Percentiles rank a stretch among this genome's conserved stretches.
Evolutionary conservation across 768 basidiomycete species (phyloP).

Genomic region (Podaxis sp.): DNA sequence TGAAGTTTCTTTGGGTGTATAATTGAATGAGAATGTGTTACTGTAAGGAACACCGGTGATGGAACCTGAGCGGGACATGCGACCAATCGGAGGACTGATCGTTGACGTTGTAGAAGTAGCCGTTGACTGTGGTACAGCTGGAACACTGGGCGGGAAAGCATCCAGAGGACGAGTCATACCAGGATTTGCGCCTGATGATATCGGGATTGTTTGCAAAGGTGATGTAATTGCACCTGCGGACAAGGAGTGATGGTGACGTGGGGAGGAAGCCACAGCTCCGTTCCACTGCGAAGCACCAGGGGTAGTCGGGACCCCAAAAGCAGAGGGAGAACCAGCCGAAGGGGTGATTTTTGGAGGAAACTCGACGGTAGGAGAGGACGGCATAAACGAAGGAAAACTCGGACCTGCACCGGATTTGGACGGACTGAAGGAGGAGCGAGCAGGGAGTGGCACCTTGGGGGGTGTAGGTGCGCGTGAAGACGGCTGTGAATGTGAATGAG

Average conservation of each 20-base stretch:
- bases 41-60: constrained; percentile 39
- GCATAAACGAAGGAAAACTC: constrained; percentile 21
- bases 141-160: not conserved
- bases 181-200: not conserved
- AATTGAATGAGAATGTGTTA: constrained; percentile 28
- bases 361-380: constrained; percentile 17
- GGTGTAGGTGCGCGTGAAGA: constrained; percentile 28
- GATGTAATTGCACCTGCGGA: constrained; percentile 33
- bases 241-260: constrained; percentile 38
- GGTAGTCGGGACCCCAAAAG: constrained; percentile 8
- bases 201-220: constrained; percentile 16
- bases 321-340: constrained; percentile 16
- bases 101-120: constrained; percentile 21
- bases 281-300: constrained; percentile 33
- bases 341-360: constrained; percentile 16
- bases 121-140: constrained; percentile 14
- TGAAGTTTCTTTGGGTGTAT: constrained; percentile 28
- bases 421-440: constrained; percentile 24
- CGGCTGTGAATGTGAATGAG: constrained; percentile 32
- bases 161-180: not conserved
- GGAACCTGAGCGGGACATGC: constrained; percentile 57
- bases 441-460: constrained; percentile 23
- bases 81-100: constrained; percentile 38
- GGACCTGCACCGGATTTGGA: constrained; percentile 21
- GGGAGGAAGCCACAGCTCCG: constrained; percentile 29